Percentiles rank a stretch among this genome's conserved stretches.
These are phyloP conservation scores for Ceratocystis smalleyi DNA, from an alignment of 2,329 filamentous ascomycete species.

Conservation along the genomic window DNA sequence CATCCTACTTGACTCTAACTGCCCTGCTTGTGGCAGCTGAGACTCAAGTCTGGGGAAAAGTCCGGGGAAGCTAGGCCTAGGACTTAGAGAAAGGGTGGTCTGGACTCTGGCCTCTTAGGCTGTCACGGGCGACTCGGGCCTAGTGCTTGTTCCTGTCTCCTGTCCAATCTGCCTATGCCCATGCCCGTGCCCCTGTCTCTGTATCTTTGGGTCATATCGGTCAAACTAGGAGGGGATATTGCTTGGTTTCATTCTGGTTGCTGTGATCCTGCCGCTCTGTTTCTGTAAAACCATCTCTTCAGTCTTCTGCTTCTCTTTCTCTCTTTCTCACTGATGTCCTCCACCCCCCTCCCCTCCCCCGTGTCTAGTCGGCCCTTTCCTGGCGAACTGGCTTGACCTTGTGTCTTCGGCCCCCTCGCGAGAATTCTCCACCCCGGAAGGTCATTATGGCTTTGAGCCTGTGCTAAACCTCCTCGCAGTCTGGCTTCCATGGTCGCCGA, in stretches of 20 bases:
- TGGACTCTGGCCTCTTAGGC: neutral
- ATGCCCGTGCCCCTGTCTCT: neutral
- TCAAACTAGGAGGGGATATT: neutral
- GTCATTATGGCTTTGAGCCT: too few species aligned
- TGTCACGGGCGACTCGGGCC: neutral
- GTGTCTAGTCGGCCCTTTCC: constrained; percentile 15
- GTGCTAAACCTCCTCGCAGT: neutral
- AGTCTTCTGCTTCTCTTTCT: neutral
- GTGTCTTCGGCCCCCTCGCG: neutral
- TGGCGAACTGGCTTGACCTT: constrained; percentile 5
- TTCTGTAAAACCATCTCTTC: neutral
- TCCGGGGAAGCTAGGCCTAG: neutral
- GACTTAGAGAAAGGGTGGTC: neutral
- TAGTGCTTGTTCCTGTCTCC: neutral
- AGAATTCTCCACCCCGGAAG: neutral
- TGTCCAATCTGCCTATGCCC: too few species aligned
- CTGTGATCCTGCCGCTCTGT: too few species aligned
- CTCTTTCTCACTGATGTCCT: neutral
- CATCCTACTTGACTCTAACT: neutral
- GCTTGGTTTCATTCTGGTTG: too few species aligned
- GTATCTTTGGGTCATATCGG: neutral
- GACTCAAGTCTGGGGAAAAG: constrained; percentile 3
- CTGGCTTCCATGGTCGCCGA: neutral
- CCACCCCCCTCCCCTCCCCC: constrained; percentile 1
- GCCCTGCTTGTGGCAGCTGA: neutral